phyloP scores from a whole-genome alignment of 2,329 filamentous ascomycete genomes.

The Cordyceps farinosa region DNA sequence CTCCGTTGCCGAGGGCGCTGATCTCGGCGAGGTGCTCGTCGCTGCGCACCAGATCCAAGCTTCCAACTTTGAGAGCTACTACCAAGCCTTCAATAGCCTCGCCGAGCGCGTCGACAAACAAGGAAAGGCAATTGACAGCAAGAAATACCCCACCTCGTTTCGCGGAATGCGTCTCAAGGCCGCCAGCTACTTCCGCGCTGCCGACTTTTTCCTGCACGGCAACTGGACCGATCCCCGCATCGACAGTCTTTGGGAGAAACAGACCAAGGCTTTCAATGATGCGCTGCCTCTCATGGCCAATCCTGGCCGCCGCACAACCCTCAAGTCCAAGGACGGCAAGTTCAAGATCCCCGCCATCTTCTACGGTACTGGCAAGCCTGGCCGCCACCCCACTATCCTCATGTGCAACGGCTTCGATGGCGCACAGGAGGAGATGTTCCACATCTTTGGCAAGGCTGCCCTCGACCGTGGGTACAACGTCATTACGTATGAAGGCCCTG shows the following conservation, averaged over 20 bases:
- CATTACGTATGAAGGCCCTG: slow-evolving; percentile 45
- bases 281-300: slow-evolving; percentile 34
- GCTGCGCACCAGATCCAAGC: slow-evolving; percentile 27
- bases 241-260: slow-evolving; percentile 34
- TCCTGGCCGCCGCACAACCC: slow-evolving; percentile 33
- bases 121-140: slow-evolving; percentile 21
- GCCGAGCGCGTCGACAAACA: slow-evolving; percentile 24
- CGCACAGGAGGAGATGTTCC: slow-evolving; percentile 42
- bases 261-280: slow-evolving; percentile 35
- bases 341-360: slow-evolving; percentile 37
- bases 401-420: slow-evolving; percentile 43
- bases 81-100: slow-evolving; percentile 23
- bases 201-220: slow-evolving; percentile 40
- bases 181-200: slow-evolving; percentile 39
- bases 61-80: slow-evolving; percentile 26
- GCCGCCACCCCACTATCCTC: slow-evolving; percentile 36
- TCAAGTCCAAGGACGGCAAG: slow-evolving; percentile 27
- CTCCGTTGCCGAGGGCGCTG: slow-evolving; percentile 26
- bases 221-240: slow-evolving; percentile 41
- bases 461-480: slow-evolving; percentile 40
- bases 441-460: slow-evolving; percentile 32
- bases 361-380: slow-evolving; percentile 24
- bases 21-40: slow-evolving; percentile 33
- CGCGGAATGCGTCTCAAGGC: slow-evolving; percentile 33
- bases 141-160: slow-evolving; percentile 26